Evolutionary conservation across 345 rosid genomes (phyloP).

Genomic region (Arabidopsis thaliana): TAIR10.1 NC_003076.8:10541001-10541500

Average conservation of each 20-base stretch:
- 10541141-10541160: conserved; percentile 50
- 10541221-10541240: not conserved
- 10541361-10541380: conserved; percentile 48
- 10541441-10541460: conserved; percentile 49
- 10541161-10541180: conserved; percentile 46
- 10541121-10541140: conserved; percentile 47
- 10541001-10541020: conserved; percentile 49
- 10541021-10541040: conserved; percentile 46
- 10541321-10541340: conserved; percentile 52
- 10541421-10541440: conserved; percentile 46
- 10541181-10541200: not conserved
- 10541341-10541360: conserved; percentile 49
- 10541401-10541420: conserved; percentile 48
- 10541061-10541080: conserved; percentile 44
- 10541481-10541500: conserved; percentile 47
- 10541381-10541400: conserved; percentile 47
- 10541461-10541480: conserved; percentile 47
- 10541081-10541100: conserved; percentile 46
- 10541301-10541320: conserved; percentile 51
- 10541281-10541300: conserved; percentile 47
- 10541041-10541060: conserved; percentile 45
- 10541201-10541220: not conserved
- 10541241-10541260: not conserved
- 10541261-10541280: conserved; percentile 51
- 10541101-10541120: conserved; percentile 52